Base-by-base conservation (phyloP, 179 eudicot species). In the Carnegiea gigantea region DNA sequence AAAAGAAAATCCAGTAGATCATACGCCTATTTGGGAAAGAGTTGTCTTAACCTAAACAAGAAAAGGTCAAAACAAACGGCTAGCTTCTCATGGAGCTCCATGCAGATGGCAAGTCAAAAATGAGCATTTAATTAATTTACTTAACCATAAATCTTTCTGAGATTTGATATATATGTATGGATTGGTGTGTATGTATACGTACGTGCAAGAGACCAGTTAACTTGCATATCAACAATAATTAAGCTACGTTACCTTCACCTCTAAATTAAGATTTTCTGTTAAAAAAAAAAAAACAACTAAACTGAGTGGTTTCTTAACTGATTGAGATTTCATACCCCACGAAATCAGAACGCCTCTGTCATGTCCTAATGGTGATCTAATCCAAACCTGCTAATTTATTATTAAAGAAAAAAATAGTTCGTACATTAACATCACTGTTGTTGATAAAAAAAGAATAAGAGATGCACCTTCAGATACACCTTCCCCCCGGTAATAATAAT, bases 381-480 rank as follows among this genome's bases (percentile, higher is more conserved):
- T 65, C 20, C 14, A 65, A 26, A 65, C 20, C 13, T 65, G 30
- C 71, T 65, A 65, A 65, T 28, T 65, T 1, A 65, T 65, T 65
- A 65, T 7, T 65, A 11, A 24, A 9, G 4, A 65, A 1, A 65
- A 65, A 65, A 65, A 26, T 65, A 81, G 88, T 68, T 89, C 79
- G 83, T 80, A 86, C 85, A 86, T 88, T 85, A 85, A 82, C 91
- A 88, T 89, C 93, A 84, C 51, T 54, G 62, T 54, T 40, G 44
- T 5, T 40, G 8, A 40, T 5, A 40, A 40, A 40, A 40, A 40
- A 48, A 48, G 53, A 48, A 48, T 48, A 13, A 48, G 14, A 48
- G 14, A 48, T 11, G 15, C 51, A 48, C 13, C 51, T 48, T 48
- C 51, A 38, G 6, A 38, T 38, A 3, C 1, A 38, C 5, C 43